These are phyloP conservation scores for Kluyveromyces lactis DNA, from an alignment of 805 yeast species.

Conservation along the genomic window DNA sequence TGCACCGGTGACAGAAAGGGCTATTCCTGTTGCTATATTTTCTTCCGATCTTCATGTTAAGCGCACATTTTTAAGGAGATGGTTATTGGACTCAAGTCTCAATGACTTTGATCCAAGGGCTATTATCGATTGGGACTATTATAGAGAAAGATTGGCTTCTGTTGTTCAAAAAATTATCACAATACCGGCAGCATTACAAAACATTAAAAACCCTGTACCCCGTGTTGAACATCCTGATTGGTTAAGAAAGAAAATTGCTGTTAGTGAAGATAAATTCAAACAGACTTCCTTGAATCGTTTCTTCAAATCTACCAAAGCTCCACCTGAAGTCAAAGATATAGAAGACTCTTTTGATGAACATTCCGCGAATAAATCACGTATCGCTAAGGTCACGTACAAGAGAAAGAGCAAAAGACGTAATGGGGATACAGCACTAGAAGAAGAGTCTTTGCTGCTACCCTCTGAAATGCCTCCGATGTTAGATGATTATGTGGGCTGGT, in stretches of 20 bases:
- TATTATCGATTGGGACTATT: slow-evolving; percentile 90
- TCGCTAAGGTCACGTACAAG: slow-evolving; percentile 33
- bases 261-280: slow-evolving; percentile 56
- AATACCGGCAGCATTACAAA: slow-evolving; percentile 94
- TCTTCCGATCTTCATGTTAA: slow-evolving; percentile 71
- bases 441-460: slow-evolving; percentile 38
- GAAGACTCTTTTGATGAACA: slow-evolving; percentile 55
- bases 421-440: slow-evolving; percentile 28
- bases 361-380: slow-evolving; percentile 16
- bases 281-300: slow-evolving; percentile 59
- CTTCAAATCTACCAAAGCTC: slow-evolving; percentile 40
- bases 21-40: slow-evolving; percentile 92
- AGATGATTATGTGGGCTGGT: slow-evolving; percentile 59
- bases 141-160: slow-evolving; percentile 82
- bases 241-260: slow-evolving; percentile 59
- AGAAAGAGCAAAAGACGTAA: slow-evolving; percentile 28
- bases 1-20: slow-evolving; percentile 92
- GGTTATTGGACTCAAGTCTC: slow-evolving; percentile 75
- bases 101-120: slow-evolving; percentile 80
- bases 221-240: slow-evolving; percentile 92
- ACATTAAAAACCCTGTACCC: slow-evolving; percentile 85
- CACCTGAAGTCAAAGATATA: slow-evolving; percentile 51
- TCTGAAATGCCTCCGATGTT: slow-evolving; percentile 49
- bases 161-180: slow-evolving; percentile 92
- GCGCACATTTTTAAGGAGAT: slow-evolving; percentile 65